Conservation (phyloP, 257 asterid genomes). For the Lantana camara region DNA sequence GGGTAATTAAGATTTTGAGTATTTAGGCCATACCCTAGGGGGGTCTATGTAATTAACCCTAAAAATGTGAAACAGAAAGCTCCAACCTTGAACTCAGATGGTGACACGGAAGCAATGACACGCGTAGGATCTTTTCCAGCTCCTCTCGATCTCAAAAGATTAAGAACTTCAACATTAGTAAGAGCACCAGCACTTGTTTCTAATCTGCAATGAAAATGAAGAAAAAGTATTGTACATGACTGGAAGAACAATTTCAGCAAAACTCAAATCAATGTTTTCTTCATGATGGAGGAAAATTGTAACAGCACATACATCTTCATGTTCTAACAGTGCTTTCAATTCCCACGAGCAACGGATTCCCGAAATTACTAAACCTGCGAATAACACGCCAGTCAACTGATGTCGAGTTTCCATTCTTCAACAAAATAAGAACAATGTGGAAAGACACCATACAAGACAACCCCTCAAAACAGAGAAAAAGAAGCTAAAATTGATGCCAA, state of each 20-base stretch:
- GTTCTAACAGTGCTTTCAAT: neutral
- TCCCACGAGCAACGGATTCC: neutral
- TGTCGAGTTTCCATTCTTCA: neutral
- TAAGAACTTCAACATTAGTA: constrained; percentile 79
- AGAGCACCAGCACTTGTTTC: constrained; percentile 60
- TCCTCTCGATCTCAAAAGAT: constrained; percentile 73
- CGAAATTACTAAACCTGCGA: constrained; percentile 22
- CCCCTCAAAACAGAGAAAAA: neutral
- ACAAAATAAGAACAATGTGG: neutral
- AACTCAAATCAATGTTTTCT: too few relatives aligned
- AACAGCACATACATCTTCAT: constrained; percentile 41
- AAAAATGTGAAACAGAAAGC: neutral
- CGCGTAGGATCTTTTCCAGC: constrained; percentile 80
- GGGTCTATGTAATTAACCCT: too few relatives aligned
- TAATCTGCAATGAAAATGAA: constrained; percentile 65
- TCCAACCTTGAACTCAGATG: constrained; percentile 78
- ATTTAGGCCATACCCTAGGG: too few relatives aligned
- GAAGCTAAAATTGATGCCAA: neutral
- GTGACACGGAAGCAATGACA: constrained; percentile 53
- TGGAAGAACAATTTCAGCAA: too few relatives aligned
- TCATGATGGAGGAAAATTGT: neutral
- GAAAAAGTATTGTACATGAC: neutral
- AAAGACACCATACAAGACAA: neutral
- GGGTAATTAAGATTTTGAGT: too few relatives aligned
- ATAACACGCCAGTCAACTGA: neutral